These are phyloP conservation scores for Gynochthodes officinalis DNA, from an alignment of 257 asterid genomes.

Conservation along the genomic window DNA sequence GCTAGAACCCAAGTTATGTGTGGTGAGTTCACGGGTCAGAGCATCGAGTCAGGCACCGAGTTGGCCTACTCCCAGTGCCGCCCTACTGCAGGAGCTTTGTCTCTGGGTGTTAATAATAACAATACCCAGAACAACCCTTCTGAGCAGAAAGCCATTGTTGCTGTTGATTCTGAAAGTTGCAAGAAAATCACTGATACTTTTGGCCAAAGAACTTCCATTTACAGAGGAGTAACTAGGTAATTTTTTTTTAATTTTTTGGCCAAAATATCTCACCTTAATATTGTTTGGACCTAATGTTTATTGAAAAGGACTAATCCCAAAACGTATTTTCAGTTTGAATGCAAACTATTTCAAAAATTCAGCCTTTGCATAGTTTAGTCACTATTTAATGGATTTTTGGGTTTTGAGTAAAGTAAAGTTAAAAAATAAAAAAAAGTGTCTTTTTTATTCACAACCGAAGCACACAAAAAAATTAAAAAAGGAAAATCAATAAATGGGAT, in stretches of 20 bases:
- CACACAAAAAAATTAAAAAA: not conserved
- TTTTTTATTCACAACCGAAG: not conserved
- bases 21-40: constrained; percentile 33
- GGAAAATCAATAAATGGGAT: constrained; percentile 7
- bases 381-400: constrained; percentile 4
- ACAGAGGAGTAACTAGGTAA: constrained; percentile 96
- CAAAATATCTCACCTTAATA: not conserved
- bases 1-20: constrained; percentile 54
- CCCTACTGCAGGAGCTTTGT: constrained; percentile 33
- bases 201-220: constrained; percentile 91
- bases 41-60: constrained; percentile 57
- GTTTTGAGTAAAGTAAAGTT: not conserved
- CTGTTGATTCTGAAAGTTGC: constrained; percentile 44
- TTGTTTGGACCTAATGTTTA: not conserved
- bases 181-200: constrained; percentile 77
- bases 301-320: not conserved
- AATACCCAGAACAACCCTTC: constrained; percentile 11
- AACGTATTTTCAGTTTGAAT: not conserved
- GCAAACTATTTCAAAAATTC: not conserved
- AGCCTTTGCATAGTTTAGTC: not conserved
- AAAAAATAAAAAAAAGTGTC: no score
- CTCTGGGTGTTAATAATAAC: constrained; percentile 40
- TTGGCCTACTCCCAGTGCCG: constrained; percentile 50
- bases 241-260: not conserved
- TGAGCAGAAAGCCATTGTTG: constrained; percentile 38